Percentiles rank a stretch among this genome's conserved stretches.
Conservation (phyloP, 176 grass and related monocot genomes). For the Canna indica region DNA sequence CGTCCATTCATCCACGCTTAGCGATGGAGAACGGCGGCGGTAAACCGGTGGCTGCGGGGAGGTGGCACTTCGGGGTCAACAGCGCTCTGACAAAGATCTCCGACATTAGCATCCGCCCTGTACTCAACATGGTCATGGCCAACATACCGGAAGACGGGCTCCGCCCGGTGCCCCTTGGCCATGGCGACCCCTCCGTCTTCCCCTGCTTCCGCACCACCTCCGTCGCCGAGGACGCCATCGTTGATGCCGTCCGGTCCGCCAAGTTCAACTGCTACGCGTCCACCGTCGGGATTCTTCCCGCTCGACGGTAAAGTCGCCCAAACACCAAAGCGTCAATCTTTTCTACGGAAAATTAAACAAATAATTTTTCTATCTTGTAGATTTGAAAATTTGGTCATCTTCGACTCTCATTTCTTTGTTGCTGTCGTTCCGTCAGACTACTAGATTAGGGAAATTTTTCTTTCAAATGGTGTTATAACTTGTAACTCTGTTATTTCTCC, state of each 20-base stretch:
- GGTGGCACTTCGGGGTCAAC: slow-evolving; percentile 39
- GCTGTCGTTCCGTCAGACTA: too few relatives aligned
- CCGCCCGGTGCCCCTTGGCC: slow-evolving; percentile 37
- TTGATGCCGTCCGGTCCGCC: slow-evolving; percentile 41
- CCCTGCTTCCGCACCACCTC: slow-evolving; percentile 57
- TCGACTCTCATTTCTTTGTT: too few relatives aligned
- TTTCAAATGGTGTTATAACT: too few relatives aligned
- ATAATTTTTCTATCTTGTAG: neutral
- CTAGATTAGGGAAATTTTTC: too few relatives aligned
- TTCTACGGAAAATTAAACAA: neutral
- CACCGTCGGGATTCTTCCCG: slow-evolving; percentile 26
- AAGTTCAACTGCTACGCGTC: slow-evolving; percentile 46
- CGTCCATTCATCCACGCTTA: neutral
- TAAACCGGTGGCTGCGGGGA: neutral
- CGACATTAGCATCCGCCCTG: slow-evolving; percentile 36
- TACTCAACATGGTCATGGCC: slow-evolving; percentile 26
- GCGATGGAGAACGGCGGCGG: slow-evolving; percentile 29
- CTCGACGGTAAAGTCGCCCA: slow-evolving; percentile 38
- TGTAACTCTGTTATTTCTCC: too few relatives aligned
- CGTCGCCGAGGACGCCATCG: slow-evolving; percentile 57
- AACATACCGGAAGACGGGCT: slow-evolving; percentile 25
- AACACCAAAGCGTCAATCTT: neutral
- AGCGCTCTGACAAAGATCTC: slow-evolving; percentile 20
- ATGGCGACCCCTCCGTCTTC: slow-evolving; percentile 52
- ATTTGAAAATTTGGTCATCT: too few relatives aligned